Conservation (phyloP, 108 stramenopile species). For the Cyclotella sp. region DNA sequence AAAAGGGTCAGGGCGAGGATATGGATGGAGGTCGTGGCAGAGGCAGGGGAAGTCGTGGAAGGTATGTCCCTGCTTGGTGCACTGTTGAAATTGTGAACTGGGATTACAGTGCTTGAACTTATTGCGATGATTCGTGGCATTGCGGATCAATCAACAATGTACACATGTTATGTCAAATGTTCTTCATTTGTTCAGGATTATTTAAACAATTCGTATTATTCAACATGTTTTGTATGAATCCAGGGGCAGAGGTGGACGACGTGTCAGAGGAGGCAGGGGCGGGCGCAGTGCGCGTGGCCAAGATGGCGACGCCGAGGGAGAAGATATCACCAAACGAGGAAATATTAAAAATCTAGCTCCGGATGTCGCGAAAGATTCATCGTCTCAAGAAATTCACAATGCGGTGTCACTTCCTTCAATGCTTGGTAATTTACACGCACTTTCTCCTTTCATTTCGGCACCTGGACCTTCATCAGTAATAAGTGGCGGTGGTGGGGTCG, state of each 20-base stretch:
- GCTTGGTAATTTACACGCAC: conserved; percentile 16
- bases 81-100: neutral
- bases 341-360: neutral
- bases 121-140: neutral
- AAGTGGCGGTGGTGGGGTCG: conserved; percentile 45
- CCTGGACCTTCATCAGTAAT: conserved; percentile 15
- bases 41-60: conserved; percentile 25
- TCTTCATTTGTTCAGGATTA: neutral
- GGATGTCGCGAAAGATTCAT: too few relatives aligned
- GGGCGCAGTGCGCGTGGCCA: conserved; percentile 11
- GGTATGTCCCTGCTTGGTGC: neutral
- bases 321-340: neutral
- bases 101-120: neutral
- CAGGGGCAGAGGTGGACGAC: conserved; percentile 1
- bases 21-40: conserved; percentile 4
- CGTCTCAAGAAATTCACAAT: neutral
- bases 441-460: conserved; percentile 44
- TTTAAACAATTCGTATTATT: neutral
- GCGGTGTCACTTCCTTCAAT: neutral
- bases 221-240: neutral
- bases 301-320: neutral
- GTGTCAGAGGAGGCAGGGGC: neutral
- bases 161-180: neutral
- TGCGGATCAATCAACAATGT: neutral
- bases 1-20: neutral